Conservation (phyloP, 2,329 filamentous ascomycete genomes). For the Pseudocercospora pini-densiflorae region DNA sequence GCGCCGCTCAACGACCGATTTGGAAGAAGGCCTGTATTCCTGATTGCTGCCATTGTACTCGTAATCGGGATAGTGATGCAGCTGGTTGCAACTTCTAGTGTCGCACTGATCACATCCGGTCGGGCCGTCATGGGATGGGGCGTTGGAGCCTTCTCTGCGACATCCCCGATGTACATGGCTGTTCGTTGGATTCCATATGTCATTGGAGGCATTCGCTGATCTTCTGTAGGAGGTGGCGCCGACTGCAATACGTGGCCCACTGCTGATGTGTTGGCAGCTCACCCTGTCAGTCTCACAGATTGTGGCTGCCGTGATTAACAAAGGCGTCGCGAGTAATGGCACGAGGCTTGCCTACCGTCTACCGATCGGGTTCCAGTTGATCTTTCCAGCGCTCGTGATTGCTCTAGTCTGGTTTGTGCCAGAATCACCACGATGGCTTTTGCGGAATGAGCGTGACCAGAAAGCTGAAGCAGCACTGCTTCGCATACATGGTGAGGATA, state of each 20-base stretch:
- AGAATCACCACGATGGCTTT: neutral
- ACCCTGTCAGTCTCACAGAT: neutral
- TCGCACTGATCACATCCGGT: neutral
- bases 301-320: neutral
- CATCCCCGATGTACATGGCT: neutral
- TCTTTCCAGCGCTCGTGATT: neutral
- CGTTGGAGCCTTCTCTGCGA: neutral
- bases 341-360: neutral
- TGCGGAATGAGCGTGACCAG: neutral
- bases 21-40: neutral
- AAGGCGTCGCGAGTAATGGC: neutral
- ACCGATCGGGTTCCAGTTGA: neutral
- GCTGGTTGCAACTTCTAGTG: slow-evolving; percentile 1
- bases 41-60: neutral
- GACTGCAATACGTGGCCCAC: neutral
- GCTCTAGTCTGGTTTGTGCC: neutral
- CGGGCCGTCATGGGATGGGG: neutral
- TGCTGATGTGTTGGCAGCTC: neutral
- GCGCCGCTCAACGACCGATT: neutral
- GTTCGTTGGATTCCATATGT: neutral
- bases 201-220: neutral
- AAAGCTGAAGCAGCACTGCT: neutral
- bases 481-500: neutral
- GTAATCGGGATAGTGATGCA: neutral
- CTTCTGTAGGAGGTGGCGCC: neutral